phyloP scores from a whole-genome alignment of 139 green algal genomes.

The Chlorella ohadii region DNA sequence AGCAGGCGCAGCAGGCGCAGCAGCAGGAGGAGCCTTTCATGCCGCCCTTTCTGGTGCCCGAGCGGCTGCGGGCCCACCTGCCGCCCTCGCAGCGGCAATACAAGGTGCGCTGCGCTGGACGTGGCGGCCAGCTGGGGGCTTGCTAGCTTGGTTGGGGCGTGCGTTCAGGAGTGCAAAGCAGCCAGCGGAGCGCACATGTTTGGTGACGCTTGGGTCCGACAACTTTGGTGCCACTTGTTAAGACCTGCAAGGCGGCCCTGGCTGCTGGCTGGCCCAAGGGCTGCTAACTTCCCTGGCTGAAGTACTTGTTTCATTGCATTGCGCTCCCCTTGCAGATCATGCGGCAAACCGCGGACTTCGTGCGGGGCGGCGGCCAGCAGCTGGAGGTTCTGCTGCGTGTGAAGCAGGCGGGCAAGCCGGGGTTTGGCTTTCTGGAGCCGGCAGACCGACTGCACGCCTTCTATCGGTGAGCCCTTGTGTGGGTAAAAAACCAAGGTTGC shows the following conservation, averaged over 20 bases:
- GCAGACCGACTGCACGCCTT: constrained; percentile 54
- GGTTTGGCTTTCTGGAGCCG: constrained; percentile 69
- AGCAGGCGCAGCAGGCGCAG: neutral
- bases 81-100: constrained; percentile 26
- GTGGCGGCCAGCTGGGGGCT: too few relatives aligned
- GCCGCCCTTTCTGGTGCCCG: constrained; percentile 32
- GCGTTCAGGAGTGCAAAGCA: too few relatives aligned
- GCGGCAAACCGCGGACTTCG: constrained; percentile 75
- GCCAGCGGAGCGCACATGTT: too few relatives aligned
- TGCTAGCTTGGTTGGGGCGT: too few relatives aligned
- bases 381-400: constrained; percentile 79
- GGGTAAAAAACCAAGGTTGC: too few relatives aligned
- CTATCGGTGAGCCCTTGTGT: constrained; percentile 54
- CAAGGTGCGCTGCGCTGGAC: constrained; percentile 26
- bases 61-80: constrained; percentile 19
- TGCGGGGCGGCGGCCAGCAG: constrained; percentile 64
- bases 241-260: too few relatives aligned
- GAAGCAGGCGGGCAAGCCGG: constrained; percentile 64
- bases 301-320: too few relatives aligned
- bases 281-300: too few relatives aligned
- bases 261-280: too few relatives aligned
- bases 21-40: constrained; percentile 1
- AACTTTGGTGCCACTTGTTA: too few relatives aligned
- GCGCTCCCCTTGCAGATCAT: constrained; percentile 74
- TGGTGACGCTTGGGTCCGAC: too few relatives aligned